phyloP scores from a whole-genome alignment of 805 yeast genomes.

The Pichia membranifaciens region DNA sequence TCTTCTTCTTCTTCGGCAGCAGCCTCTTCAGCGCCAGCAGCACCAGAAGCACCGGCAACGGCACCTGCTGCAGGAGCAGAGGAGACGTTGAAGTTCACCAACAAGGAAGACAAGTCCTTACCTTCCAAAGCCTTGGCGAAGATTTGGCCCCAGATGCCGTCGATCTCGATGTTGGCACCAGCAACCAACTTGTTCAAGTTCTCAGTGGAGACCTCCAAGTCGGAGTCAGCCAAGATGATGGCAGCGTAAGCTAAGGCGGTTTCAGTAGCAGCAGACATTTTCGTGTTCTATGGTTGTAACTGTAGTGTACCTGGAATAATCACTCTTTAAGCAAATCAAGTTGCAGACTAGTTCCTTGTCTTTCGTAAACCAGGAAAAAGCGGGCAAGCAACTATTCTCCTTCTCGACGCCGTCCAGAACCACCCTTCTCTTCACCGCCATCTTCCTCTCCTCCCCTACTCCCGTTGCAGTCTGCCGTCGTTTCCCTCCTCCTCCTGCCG shows the following conservation, averaged over 20 bases:
- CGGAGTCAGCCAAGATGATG: constrained; percentile 95
- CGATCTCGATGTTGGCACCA: constrained; percentile 76
- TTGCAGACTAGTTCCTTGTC: constrained; percentile 36
- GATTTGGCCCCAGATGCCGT: constrained; percentile 74
- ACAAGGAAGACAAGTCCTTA: constrained; percentile 65
- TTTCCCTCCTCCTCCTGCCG: neutral
- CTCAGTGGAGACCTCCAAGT: constrained; percentile 83
- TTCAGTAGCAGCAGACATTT: constrained; percentile 81
- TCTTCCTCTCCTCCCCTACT: no score
- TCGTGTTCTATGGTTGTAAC: constrained; percentile 23
- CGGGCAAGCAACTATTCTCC: neutral
- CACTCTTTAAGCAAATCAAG: constrained; percentile 35
- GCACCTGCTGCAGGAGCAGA: constrained; percentile 47
- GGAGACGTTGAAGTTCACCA: constrained; percentile 50
- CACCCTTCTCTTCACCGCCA: no score
- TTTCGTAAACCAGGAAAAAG: neutral
- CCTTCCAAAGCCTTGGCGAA: constrained; percentile 80
- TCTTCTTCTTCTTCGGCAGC: constrained; percentile 58
- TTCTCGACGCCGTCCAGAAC: no score
- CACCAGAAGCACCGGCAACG: constrained; percentile 42
- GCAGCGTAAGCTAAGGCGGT: constrained; percentile 97
- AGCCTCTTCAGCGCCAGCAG: constrained; percentile 40
- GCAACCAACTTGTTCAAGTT: constrained; percentile 66
- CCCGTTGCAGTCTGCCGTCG: neutral
- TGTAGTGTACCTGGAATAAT: constrained; percentile 33